These are phyloP conservation scores for Tephrocybe sp. DNA, from an alignment of 768 basidiomycete species.

Conservation along the genomic window DNA sequence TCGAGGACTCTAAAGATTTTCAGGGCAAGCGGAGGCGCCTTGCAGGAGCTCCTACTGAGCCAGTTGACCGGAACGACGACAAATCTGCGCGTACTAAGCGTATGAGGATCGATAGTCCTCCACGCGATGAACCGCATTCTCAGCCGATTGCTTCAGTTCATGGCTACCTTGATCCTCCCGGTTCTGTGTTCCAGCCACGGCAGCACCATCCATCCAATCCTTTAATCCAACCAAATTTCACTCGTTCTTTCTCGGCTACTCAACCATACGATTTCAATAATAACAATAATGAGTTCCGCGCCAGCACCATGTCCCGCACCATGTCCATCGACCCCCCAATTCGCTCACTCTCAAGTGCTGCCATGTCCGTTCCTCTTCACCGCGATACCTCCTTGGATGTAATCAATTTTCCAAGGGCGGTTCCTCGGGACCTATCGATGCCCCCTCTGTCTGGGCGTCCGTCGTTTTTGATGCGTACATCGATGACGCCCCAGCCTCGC, in stretches of 20 bases:
- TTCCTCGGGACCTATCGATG: conserved; percentile 43
- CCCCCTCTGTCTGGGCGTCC: conserved; percentile 46
- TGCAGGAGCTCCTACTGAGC: conserved; percentile 29
- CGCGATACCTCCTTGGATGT: conserved; percentile 41
- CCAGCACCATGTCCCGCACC: conserved; percentile 47
- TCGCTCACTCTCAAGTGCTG: conserved; percentile 35
- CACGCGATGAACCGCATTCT: conserved; percentile 30
- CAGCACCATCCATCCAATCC: conserved; percentile 22
- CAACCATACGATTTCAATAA: conserved; percentile 30
- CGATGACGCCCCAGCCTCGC: conserved; percentile 67
- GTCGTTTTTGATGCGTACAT: conserved; percentile 63
- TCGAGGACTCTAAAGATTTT: conserved; percentile 45
- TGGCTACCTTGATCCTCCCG: conserved; percentile 57
- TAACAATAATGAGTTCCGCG: conserved; percentile 30
- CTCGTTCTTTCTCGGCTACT: conserved; percentile 27
- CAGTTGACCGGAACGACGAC: conserved; percentile 30
- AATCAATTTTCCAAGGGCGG: conserved; percentile 25
- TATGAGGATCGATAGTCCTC: conserved; percentile 53
- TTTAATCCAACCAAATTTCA: conserved; percentile 15
- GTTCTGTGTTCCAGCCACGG: conserved; percentile 38
- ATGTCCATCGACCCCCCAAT: conserved; percentile 73
- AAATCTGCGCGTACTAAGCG: conserved; percentile 45
- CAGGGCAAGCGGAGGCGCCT: conserved; percentile 58
- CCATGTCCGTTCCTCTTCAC: conserved; percentile 41
- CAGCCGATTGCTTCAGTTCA: conserved; percentile 20